phyloP scores from a whole-genome alignment of 2,329 filamentous ascomycete species.

The Diplocarpon rosae region DNA sequence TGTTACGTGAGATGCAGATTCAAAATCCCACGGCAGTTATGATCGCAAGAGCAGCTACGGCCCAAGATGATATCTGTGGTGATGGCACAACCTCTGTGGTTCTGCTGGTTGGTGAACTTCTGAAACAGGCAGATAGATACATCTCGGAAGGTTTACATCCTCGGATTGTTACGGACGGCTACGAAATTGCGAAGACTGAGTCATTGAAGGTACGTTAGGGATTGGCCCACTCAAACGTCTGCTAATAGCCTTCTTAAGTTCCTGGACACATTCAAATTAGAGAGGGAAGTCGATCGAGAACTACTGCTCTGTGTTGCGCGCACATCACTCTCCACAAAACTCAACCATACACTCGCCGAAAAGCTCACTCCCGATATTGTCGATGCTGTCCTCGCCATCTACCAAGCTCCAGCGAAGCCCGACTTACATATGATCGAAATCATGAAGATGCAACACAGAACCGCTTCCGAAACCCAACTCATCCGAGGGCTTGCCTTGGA shows the following conservation, averaged over 20 bases:
- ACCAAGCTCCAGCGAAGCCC: slow-evolving; percentile 79
- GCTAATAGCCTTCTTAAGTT: slow-evolving; percentile 40
- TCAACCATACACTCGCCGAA: slow-evolving; percentile 79
- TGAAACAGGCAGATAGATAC: slow-evolving; percentile 95
- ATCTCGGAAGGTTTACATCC: slow-evolving; percentile 96
- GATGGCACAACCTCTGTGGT: slow-evolving; percentile 97
- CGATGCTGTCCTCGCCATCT: slow-evolving; percentile 90
- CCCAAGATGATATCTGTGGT: slow-evolving; percentile 96
- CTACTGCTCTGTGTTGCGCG: slow-evolving; percentile 85
- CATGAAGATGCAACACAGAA: slow-evolving; percentile 99
- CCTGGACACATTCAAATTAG: slow-evolving; percentile 85
- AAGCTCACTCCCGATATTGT: slow-evolving; percentile 92
- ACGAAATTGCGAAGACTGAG: slow-evolving; percentile 92
- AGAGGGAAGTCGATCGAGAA: slow-evolving; percentile 82
- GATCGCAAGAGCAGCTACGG: slow-evolving; percentile 76
- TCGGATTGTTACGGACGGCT: slow-evolving; percentile 91
- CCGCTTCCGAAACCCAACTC: slow-evolving; percentile 88
- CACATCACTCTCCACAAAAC: slow-evolving; percentile 90
- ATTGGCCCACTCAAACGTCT: not conserved
- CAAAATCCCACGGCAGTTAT: slow-evolving; percentile 95
- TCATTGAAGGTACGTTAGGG: slow-evolving; percentile 57
- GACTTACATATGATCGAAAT: slow-evolving; percentile 99
- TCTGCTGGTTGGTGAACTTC: slow-evolving; percentile 83
- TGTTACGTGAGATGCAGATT: slow-evolving; percentile 75
- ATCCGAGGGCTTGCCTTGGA: slow-evolving; percentile 89